phyloP scores from a whole-genome alignment of 1,139 yeast genomes.

The Blastobotrys petasosporus region DNA sequence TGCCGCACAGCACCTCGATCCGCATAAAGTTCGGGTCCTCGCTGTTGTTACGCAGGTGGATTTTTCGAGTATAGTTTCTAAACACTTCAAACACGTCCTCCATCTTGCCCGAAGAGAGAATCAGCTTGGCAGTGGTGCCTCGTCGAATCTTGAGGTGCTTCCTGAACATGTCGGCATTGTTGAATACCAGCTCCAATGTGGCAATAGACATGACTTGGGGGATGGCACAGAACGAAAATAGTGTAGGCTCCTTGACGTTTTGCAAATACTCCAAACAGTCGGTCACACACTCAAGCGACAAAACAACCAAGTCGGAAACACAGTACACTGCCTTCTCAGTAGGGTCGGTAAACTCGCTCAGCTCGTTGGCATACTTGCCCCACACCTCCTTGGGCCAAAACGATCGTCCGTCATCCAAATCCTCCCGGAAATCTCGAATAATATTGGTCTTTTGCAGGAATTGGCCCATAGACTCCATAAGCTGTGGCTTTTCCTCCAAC shows the following conservation, averaged over 20 bases:
- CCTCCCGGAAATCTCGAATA: conserved; percentile 92
- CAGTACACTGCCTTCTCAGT: conserved; percentile 52
- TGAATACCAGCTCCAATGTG: conserved; percentile 77
- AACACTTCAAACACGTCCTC: conserved; percentile 73
- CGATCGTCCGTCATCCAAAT: conserved; percentile 82
- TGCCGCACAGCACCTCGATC: conserved; percentile 80
- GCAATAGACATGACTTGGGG: conserved; percentile 99
- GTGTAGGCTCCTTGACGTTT: conserved; percentile 70
- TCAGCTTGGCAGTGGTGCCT: conserved; percentile 80
- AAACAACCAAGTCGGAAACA: conserved; percentile 73
- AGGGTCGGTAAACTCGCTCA: conserved; percentile 50
- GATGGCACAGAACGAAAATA: conserved; percentile 89
- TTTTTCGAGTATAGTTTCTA: conserved; percentile 62
- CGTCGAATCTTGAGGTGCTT: conserved; percentile 80
- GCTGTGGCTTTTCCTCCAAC: conserved; percentile 45
- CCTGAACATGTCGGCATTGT: conserved; percentile 68
- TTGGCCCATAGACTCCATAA: conserved; percentile 86
- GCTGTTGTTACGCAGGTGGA: conserved; percentile 74
- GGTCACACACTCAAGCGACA: conserved; percentile 70
- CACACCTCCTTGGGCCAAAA: conserved; percentile 97
- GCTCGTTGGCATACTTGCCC: conserved; percentile 57
- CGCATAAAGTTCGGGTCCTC: conserved; percentile 82
- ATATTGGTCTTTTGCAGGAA: conserved; percentile 94
- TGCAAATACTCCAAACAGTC: conserved; percentile 76
- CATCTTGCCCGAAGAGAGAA: conserved; percentile 66